Conservation (phyloP, 1,284 basidiomycete genomes). For the Phlebopus sp. region DNA sequence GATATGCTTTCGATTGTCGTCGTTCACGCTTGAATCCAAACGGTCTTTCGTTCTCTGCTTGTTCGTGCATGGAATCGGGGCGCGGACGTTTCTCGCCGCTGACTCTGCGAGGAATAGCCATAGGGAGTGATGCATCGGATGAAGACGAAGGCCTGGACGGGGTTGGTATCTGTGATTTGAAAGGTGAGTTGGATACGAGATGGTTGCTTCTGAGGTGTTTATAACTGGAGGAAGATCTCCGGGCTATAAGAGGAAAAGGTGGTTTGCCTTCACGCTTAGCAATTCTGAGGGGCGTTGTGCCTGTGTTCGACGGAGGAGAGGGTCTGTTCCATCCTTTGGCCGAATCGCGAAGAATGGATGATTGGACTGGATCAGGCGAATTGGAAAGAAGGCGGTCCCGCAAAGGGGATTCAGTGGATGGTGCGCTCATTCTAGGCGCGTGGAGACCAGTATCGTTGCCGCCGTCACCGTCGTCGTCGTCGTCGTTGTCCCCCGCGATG, state of each 20-base stretch:
- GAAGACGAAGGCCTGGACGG: slow-evolving; percentile 39
- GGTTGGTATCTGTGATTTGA: slow-evolving; percentile 64
- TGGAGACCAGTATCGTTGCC: background rate
- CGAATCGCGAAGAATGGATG: slow-evolving; percentile 57
- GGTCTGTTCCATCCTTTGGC: slow-evolving; percentile 50
- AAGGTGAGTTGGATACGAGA: slow-evolving; percentile 87
- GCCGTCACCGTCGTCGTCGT: slow-evolving; percentile 15
- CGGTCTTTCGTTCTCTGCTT: slow-evolving; percentile 69
- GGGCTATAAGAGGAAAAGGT: slow-evolving; percentile 50
- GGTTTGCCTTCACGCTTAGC: slow-evolving; percentile 57
- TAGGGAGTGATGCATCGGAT: slow-evolving; percentile 5
- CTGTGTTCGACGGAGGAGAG: slow-evolving; percentile 38
- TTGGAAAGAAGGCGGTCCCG: slow-evolving; percentile 59
- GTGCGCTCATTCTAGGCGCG: slow-evolving; percentile 27
- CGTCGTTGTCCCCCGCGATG: slow-evolving; percentile 18
- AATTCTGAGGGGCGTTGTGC: slow-evolving; percentile 67
- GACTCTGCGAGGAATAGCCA: slow-evolving; percentile 47
- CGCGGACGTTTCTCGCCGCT: slow-evolving; percentile 73
- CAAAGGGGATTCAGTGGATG: slow-evolving; percentile 11
- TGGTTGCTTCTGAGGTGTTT: slow-evolving; percentile 79
- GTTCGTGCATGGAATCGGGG: slow-evolving; percentile 62
- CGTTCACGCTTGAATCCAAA: slow-evolving; percentile 70
- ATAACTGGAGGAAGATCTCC: slow-evolving; percentile 80
- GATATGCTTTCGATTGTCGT: slow-evolving; percentile 72
- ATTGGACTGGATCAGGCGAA: slow-evolving; percentile 61